Evolutionary conservation across 2,329 filamentous ascomycete species (phyloP).

Genomic region (Zymoseptoria passerinii): DNA sequence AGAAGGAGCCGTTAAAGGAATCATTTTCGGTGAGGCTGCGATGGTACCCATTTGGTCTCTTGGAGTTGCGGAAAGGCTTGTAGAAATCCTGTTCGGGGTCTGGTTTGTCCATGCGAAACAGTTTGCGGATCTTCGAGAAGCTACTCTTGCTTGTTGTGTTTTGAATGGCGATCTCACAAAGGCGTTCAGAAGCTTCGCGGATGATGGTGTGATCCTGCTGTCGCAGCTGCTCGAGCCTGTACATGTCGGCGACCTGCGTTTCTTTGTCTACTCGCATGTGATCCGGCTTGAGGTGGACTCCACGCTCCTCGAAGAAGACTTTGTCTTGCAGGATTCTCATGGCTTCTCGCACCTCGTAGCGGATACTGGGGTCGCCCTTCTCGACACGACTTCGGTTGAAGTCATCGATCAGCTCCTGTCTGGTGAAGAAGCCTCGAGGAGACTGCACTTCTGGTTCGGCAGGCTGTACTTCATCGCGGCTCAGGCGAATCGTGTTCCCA

Average conservation of each 20-base stretch:
- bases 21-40: neutral
- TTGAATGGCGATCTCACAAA: neutral
- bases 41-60: neutral
- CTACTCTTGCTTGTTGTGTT: neutral
- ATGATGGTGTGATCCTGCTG: neutral
- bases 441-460: neutral
- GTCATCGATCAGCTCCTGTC: neutral
- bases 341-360: neutral
- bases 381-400: neutral
- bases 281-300: neutral
- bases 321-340: neutral
- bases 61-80: neutral
- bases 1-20: neutral
- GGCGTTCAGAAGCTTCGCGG: neutral
- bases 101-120: neutral
- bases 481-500: constrained; percentile 9
- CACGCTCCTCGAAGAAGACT: neutral
- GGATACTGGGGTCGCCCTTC: neutral
- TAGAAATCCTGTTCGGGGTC: neutral
- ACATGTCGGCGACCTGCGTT: neutral
- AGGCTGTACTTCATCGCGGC: neutral
- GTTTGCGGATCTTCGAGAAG: neutral
- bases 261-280: neutral
- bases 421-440: neutral
- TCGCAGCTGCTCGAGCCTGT: neutral